Conservation (phyloP, 2,329 filamentous ascomycete species). For the Fusarium mexicanum region DNA sequence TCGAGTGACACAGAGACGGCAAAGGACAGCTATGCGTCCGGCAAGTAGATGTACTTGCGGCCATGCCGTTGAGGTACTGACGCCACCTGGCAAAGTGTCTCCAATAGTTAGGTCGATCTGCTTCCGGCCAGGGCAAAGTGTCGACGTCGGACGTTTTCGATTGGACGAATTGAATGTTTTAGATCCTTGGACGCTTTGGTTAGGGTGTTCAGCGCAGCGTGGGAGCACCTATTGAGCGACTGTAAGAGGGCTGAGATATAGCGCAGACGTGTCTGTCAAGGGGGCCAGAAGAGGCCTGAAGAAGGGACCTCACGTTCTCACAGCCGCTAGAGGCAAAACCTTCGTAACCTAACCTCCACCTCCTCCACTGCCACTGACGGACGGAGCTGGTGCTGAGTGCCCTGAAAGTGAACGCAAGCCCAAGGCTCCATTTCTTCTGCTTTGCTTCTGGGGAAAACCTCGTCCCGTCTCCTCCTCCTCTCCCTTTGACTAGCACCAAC, state of each 20-base stretch:
- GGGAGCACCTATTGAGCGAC: slow-evolving; percentile 23
- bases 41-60: slow-evolving; percentile 32
- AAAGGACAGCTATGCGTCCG: slow-evolving; percentile 13
- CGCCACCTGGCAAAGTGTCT: slow-evolving; percentile 31
- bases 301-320: slow-evolving; percentile 8
- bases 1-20: slow-evolving; percentile 29
- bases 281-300: slow-evolving; percentile 14
- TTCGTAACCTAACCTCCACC: slow-evolving; percentile 50
- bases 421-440: slow-evolving; percentile 45
- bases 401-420: slow-evolving; percentile 33
- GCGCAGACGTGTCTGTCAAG: slow-evolving; percentile 27
- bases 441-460: slow-evolving; percentile 52
- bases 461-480: slow-evolving; percentile 47
- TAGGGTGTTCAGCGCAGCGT: not conserved
- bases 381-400: slow-evolving; percentile 7
- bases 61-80: slow-evolving; percentile 34
- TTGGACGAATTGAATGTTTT: slow-evolving; percentile 25
- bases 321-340: slow-evolving; percentile 51
- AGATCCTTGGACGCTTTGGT: slow-evolving; percentile 6
- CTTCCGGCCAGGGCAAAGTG: slow-evolving; percentile 39
- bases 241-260: slow-evolving; percentile 36
- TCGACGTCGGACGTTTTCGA: slow-evolving; percentile 35
- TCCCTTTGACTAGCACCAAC: slow-evolving; percentile 45
- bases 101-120: slow-evolving; percentile 37
- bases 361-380: slow-evolving; percentile 26